Evolutionary conservation across 164 flowering plant species (phyloP).

Genomic region (Kalanchoe fedtschenkoi): DNA sequence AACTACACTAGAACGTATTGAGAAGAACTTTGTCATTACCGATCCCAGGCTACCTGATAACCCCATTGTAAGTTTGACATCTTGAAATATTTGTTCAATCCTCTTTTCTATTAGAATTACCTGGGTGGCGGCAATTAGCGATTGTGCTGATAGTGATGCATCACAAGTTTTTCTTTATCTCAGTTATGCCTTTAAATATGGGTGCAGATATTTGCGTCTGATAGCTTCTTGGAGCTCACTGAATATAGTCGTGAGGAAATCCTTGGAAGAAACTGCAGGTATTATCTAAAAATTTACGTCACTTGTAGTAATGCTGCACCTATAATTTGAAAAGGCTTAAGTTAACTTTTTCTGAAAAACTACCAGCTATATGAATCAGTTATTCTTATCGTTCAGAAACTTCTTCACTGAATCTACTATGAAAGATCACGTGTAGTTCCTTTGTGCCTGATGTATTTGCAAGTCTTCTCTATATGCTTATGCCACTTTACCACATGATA

Average conservation of each 20-base stretch:
- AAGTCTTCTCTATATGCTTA: background rate
- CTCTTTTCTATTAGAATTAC: too few species aligned
- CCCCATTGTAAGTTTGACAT: conserved; percentile 67
- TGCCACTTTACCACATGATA: background rate
- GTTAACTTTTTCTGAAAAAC: too few species aligned
- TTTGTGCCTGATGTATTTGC: background rate
- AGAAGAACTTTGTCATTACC: conserved; percentile 95
- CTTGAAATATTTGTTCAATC: background rate
- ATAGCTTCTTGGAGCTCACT: conserved; percentile 96
- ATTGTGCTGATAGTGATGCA: background rate
- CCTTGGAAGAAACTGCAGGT: conserved; percentile 98
- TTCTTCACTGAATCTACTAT: too few species aligned
- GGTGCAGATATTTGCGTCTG: conserved; percentile 89
- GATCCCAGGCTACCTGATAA: conserved; percentile 98
- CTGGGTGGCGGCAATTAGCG: too few species aligned
- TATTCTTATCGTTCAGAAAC: too few species aligned
- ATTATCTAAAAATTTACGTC: background rate
- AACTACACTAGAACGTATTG: conserved; percentile 96
- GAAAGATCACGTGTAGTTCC: background rate
- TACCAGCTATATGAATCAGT: too few species aligned
- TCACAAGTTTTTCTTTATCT: background rate
- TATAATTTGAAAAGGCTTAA: too few species aligned
- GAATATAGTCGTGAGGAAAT: conserved; percentile 98
- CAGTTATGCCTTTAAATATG: background rate
- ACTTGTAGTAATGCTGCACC: too few species aligned